Evolutionary conservation across 2,329 filamentous ascomycete species (phyloP), one percentile per base, ranked within the genome.

Genomic region (Aspergillus fumigatiaffinis): DNA sequence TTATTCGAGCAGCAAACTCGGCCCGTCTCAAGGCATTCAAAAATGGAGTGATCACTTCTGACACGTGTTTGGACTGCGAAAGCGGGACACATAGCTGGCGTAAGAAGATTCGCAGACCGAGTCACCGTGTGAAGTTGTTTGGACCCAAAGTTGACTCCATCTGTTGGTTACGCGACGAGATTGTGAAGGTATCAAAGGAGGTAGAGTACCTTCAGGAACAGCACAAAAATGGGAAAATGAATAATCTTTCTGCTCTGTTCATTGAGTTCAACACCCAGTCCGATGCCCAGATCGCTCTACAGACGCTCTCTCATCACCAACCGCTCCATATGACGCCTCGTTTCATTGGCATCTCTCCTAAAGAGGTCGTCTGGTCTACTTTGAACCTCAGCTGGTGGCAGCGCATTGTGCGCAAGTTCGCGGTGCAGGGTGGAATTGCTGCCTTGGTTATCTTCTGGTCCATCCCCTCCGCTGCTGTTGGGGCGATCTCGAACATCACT

Each of bases 101-200:
- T 3, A 60, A 67, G 12, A 68, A 67, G 14, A 65, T 75, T 74
- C 82, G 89, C 68, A 84, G 91, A 21, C 92, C 92, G 1, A 85
- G 84, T 1, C 91, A 95, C 70, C 85, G 84, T 25, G 77, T 83
- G 51, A 88, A 86, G 64, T 80, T 92, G 6, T 82, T 91, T 57
- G 89, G 92, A 57, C 84, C 90, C 66, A 92, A 93, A 70, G 91
- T 96, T 8, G 92, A 97, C 74, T 92, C 91, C 0, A 96, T 97
- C 68, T 84, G 91, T 54, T 96, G 89, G 87, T 89, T 87, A 62
- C 89, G 93, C 50, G 78, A 80, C 2, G 87, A 93, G 71, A 82
- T 97, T 21, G 82, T 86, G 51, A 84, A 84, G 35, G 82, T 92
- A 35, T 85, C 91, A 50, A 84, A 89, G 3, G 81, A 88, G 56